Evolutionary conservation across 352 stramenopile species (phyloP).

Genomic region (Globisporangium iwayamae): DNA sequence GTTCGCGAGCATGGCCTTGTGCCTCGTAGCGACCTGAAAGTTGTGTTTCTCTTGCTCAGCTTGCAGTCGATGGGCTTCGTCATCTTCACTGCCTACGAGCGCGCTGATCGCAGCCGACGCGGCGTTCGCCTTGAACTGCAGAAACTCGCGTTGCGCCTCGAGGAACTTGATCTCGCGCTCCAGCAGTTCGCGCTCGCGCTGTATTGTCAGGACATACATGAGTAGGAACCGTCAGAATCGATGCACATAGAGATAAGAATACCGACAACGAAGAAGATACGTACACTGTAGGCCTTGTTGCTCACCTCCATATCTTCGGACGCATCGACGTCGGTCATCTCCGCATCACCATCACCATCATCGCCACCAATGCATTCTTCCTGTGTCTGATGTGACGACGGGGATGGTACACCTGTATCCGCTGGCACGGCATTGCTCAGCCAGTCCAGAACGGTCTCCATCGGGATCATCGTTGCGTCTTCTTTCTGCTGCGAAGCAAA

Average conservation of each 20-base stretch:
- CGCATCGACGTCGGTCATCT: neutral
- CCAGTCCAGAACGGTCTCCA: conserved; percentile 6
- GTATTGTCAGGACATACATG: neutral
- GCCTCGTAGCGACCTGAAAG: conserved; percentile 24
- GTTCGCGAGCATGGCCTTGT: conserved; percentile 32
- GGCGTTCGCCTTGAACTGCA: conserved; percentile 31
- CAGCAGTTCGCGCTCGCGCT: conserved; percentile 29
- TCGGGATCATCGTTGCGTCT: neutral
- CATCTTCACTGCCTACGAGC: conserved; percentile 2
- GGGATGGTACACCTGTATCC: neutral
- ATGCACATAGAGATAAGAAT: neutral
- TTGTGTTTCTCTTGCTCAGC: conserved; percentile 24
- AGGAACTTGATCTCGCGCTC: conserved; percentile 47
- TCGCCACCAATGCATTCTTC: neutral
- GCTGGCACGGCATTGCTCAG: neutral
- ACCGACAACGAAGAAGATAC: neutral
- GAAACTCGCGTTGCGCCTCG: conserved; percentile 51
- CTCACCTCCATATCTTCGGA: neutral
- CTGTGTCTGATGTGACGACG: neutral
- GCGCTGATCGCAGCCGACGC: neutral
- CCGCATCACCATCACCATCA: neutral
- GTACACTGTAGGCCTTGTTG: conserved; percentile 2
- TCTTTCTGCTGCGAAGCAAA: neutral
- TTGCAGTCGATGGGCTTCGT: conserved; percentile 10
- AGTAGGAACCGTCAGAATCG: neutral